Percentiles rank a stretch among this genome's conserved stretches.
These are phyloP conservation scores for Podospora fimiseda DNA, from an alignment of 495 filamentous ascomycete species.

Conservation along the genomic window DNA sequence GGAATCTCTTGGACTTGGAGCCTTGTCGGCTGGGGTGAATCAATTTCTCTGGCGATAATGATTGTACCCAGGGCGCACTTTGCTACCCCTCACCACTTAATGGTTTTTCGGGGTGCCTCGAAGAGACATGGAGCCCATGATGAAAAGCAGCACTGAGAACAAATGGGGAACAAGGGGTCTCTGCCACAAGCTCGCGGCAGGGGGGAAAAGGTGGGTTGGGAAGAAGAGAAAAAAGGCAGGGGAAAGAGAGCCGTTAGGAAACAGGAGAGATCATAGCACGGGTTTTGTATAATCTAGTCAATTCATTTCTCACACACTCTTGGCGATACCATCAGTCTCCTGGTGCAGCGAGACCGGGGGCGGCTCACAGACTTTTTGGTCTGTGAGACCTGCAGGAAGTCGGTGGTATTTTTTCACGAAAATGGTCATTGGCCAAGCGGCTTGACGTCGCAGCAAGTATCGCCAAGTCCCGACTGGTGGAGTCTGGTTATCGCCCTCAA, in stretches of 20 bases:
- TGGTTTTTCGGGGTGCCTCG: background rate
- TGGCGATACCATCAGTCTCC: too few relatives aligned
- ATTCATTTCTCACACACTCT: background rate
- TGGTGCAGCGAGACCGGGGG: too few relatives aligned
- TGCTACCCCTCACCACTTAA: background rate
- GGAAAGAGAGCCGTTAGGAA: background rate
- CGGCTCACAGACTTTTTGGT: too few relatives aligned
- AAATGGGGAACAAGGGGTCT: background rate
- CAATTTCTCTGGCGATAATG: background rate
- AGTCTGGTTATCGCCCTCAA: background rate
- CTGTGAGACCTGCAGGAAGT: background rate
- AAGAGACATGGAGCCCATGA: background rate
- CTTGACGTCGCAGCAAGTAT: conserved; percentile 21
- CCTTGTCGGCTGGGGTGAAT: too few relatives aligned
- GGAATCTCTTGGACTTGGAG: too few relatives aligned
- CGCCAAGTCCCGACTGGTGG: conserved; percentile 11
- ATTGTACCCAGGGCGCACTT: background rate
- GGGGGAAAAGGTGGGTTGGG: background rate
- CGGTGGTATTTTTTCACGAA: background rate
- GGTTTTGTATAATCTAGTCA: background rate
- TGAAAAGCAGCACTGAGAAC: background rate
- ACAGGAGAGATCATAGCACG: background rate
- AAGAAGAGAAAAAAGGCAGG: background rate
- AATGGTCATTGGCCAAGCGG: conserved; percentile 11
- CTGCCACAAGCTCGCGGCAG: background rate